A percentile compares a stretch with the other conserved stretches of the same genome.
Evolutionary conservation across 768 basidiomycete species (phyloP).

Genomic region (Tephrocybe sp.): DNA sequence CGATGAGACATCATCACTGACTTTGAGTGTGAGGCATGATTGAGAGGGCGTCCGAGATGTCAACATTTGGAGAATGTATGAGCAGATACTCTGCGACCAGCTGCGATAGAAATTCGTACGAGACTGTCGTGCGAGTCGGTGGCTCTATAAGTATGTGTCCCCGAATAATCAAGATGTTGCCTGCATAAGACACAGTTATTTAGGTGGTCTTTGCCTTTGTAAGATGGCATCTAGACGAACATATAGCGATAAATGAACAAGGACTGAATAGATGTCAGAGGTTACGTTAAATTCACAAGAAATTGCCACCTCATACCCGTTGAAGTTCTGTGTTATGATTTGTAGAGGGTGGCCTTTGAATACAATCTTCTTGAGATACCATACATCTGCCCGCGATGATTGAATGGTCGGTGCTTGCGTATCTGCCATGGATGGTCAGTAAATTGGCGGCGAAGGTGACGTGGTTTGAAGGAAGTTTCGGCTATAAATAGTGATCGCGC

Average conservation of each 20-base stretch:
- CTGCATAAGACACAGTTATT: conserved; percentile 32
- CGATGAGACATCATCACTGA: conserved; percentile 35
- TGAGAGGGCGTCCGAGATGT: conserved; percentile 70
- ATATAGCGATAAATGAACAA: conserved; percentile 90
- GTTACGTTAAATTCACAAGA: not conserved
- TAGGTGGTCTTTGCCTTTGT: conserved; percentile 1
- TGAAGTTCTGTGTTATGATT: conserved; percentile 83
- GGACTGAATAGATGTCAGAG: conserved; percentile 48
- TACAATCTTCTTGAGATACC: conserved; percentile 71
- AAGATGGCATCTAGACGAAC: conserved; percentile 38
- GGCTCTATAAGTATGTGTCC: conserved; percentile 77
- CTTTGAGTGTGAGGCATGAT: conserved; percentile 79
- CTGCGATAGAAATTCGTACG: conserved; percentile 83
- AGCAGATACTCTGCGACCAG: conserved; percentile 85
- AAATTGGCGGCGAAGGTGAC: too few species aligned
- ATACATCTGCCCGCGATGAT: conserved; percentile 59
- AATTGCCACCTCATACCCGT: conserved; percentile 55
- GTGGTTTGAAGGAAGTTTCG: too few species aligned
- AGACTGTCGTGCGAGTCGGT: conserved; percentile 62
- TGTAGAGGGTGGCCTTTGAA: conserved; percentile 50
- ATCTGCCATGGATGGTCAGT: conserved; percentile 12
- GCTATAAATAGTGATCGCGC: too few species aligned
- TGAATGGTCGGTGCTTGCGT: conserved; percentile 30
- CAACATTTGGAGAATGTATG: conserved; percentile 52
- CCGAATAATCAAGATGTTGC: conserved; percentile 89